A percentile compares a stretch with the other conserved stretches of the same genome.
These are phyloP conservation scores for Aureobasidium sp. DNA, from an alignment of 2,329 filamentous ascomycete genomes.

Conservation along the genomic window DNA sequence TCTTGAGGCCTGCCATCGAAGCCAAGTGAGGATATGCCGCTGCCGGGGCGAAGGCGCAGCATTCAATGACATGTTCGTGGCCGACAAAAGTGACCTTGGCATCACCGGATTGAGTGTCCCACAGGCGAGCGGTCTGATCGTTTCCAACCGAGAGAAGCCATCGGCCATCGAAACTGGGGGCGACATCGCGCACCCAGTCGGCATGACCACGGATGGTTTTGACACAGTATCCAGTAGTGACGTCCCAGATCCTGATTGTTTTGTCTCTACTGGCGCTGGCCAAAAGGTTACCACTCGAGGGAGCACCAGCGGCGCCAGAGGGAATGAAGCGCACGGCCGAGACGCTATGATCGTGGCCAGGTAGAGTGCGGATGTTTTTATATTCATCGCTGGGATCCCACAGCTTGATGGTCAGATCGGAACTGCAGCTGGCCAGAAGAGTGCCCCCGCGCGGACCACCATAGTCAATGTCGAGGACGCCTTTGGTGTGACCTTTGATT, in stretches of 20 bases:
- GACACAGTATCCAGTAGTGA: conserved; percentile 85
- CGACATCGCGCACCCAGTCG: conserved; percentile 88
- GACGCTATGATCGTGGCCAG: conserved; percentile 87
- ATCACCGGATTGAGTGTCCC: conserved; percentile 74
- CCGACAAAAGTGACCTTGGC: conserved; percentile 73
- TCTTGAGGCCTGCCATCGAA: conserved; percentile 72
- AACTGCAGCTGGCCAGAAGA: conserved; percentile 75
- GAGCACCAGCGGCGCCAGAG: conserved; percentile 69
- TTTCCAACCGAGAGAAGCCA: conserved; percentile 78
- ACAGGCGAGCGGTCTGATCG: conserved; percentile 73
- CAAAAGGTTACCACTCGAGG: conserved; percentile 74
- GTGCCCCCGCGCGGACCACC: conserved; percentile 76
- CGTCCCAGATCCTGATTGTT: conserved; percentile 83
- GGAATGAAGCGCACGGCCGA: conserved; percentile 84
- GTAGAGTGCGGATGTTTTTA: conserved; percentile 87
- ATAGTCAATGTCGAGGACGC: conserved; percentile 83
- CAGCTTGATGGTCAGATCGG: conserved; percentile 86
- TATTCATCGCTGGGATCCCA: conserved; percentile 92
- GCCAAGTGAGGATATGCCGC: conserved; percentile 71
- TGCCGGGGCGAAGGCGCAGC: conserved; percentile 77
- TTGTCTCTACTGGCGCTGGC: conserved; percentile 82
- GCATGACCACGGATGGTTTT: conserved; percentile 81
- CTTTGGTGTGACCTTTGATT: conserved; percentile 84
- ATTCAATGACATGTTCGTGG: conserved; percentile 81
- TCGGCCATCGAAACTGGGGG: conserved; percentile 72